A percentile compares a stretch with the other conserved stretches of the same genome.
Conservation (phyloP, 148 eudicot genomes). For the Salicornia ramosissima region DNA sequence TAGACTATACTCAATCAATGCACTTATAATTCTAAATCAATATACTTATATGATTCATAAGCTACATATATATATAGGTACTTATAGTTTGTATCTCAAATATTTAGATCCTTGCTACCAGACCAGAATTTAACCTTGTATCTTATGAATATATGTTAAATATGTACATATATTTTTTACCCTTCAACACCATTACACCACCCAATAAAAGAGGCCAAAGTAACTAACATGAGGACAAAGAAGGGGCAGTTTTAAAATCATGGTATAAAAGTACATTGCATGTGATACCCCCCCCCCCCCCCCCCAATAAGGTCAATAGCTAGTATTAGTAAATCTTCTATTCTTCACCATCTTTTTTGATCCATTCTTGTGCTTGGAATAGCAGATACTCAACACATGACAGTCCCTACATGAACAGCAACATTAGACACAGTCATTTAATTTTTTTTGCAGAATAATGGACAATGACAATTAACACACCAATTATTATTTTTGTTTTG, state of each 20-base stretch:
- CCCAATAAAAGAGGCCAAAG: not conserved
- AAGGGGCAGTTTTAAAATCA: not conserved
- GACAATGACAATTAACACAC: constrained; percentile 20
- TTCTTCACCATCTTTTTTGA: constrained; percentile 6
- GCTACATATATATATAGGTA: too few species aligned
- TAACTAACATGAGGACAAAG: not conserved
- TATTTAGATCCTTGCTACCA: too few species aligned
- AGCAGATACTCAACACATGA: not conserved
- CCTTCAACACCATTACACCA: too few species aligned
- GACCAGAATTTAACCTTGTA: too few species aligned
- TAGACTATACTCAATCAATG: too few species aligned
- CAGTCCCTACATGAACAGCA: constrained; percentile 11
- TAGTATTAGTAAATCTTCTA: constrained; percentile 6
- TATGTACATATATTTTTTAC: too few species aligned
- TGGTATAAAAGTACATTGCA: not conserved
- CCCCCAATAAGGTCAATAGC: constrained; percentile 13
- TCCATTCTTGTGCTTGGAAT: constrained; percentile 8
- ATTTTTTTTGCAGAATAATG: constrained; percentile 5
- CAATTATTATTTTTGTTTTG: not conserved
- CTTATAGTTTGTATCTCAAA: too few species aligned
- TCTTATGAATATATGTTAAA: too few species aligned
- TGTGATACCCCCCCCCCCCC: constrained; percentile 3
- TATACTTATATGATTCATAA: too few species aligned
- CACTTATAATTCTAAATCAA: too few species aligned
- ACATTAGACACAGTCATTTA: constrained; percentile 3